A percentile compares a stretch with the other conserved stretches of the same genome.
phyloP scores from a whole-genome alignment of 2,329 filamentous ascomycete genomes.

The Colletotrichum musae region DNA sequence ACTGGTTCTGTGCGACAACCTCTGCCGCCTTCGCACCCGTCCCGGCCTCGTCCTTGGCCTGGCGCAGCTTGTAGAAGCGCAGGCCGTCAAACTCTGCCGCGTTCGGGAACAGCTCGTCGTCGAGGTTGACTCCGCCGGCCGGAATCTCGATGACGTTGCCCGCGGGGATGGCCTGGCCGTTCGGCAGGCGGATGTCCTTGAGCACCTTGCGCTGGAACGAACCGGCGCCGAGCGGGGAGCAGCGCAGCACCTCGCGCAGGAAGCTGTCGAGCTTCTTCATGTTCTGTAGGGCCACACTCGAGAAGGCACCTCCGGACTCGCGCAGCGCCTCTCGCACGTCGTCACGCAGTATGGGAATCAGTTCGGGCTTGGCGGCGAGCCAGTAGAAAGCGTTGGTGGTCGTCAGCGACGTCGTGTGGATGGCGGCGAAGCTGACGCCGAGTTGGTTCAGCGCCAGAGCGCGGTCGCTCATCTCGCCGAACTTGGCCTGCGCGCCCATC shows the following conservation, averaged over 20 bases:
- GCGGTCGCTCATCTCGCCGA: conserved; percentile 48
- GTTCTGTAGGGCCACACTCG: conserved; percentile 52
- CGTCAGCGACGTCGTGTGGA: conserved; percentile 65
- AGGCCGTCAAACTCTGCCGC: conserved; percentile 63
- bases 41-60: conserved; percentile 42
- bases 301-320: conserved; percentile 51
- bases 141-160: conserved; percentile 60
- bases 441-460: conserved; percentile 59
- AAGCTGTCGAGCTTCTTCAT: conserved; percentile 59
- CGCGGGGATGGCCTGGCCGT: conserved; percentile 64
- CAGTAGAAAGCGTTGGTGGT: conserved; percentile 63
- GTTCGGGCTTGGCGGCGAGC: conserved; percentile 64
- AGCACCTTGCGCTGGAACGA: conserved; percentile 67
- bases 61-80: conserved; percentile 62
- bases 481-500: conserved; percentile 54
- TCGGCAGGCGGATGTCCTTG: conserved; percentile 65
- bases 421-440: conserved; percentile 62
- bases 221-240: conserved; percentile 46
- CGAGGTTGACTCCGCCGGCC: conserved; percentile 52
- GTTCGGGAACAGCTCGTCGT: conserved; percentile 54
- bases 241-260: conserved; percentile 54
- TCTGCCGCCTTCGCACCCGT: conserved; percentile 39
- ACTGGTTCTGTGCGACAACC: conserved; percentile 52
- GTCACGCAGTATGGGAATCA: conserved; percentile 64
- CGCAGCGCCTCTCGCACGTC: conserved; percentile 61